Conservation (phyloP, 1,284 basidiomycete genomes). For the Cryptococcus sp. region DNA sequence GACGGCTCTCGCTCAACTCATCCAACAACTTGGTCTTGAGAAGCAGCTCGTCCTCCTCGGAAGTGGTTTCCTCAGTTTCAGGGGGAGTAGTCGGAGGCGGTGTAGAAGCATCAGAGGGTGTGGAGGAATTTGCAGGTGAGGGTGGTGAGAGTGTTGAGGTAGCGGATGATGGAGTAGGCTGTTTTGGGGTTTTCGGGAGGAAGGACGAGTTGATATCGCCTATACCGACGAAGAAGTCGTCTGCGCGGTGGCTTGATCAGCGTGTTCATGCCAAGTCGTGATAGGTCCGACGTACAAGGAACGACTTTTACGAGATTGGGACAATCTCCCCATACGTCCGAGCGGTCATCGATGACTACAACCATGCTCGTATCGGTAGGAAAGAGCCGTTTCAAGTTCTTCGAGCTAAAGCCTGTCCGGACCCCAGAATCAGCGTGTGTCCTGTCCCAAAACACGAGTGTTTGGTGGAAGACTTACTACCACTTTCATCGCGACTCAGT, state of each 20-base stretch:
- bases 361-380: constrained; percentile 98
- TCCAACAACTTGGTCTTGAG: constrained; percentile 68
- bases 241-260: constrained; percentile 54
- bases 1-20: constrained; percentile 80
- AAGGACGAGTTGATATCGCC: constrained; percentile 97
- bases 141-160: constrained; percentile 10
- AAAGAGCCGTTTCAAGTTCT: constrained; percentile 86
- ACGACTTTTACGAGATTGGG: constrained; percentile 96
- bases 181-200: constrained; percentile 54
- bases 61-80: constrained; percentile 16
- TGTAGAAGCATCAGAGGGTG: constrained; percentile 5
- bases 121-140: constrained; percentile 9
- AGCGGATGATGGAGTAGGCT: neutral
- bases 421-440: neutral
- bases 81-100: constrained; percentile 14
- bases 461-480: constrained; percentile 58
- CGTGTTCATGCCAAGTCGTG: constrained; percentile 6
- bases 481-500: constrained; percentile 91
- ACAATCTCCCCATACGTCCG: constrained; percentile 91
- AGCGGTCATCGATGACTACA: constrained; percentile 96
- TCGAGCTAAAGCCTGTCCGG: constrained; percentile 58
- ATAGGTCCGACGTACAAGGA: constrained; percentile 68
- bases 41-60: constrained; percentile 30
- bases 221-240: constrained; percentile 98
- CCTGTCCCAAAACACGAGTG: neutral